Evolutionary conservation across 768 basidiomycete genomes (phyloP), one percentile per base, ranked within the genome.

Genomic region (Tylopilus sp.): DNA sequence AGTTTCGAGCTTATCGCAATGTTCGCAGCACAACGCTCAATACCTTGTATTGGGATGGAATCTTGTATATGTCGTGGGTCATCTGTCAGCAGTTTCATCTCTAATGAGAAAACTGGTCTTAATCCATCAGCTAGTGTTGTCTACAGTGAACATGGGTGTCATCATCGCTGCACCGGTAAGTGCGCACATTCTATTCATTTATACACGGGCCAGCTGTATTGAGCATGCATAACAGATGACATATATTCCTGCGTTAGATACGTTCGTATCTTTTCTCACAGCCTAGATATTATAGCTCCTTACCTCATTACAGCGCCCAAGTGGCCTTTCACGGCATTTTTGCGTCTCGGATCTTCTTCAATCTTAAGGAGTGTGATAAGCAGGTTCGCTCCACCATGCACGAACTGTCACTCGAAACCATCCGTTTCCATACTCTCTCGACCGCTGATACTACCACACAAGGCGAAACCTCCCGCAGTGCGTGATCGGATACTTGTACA

Each of bases 341-440:
- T 10, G 54, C 62, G 28, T 59, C 52, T 41, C 57, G 67, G 20
- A 69, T 66, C 20, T 60, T 66, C 28, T 69, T 66, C 57, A 62
- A 57, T 38, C 65, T 69, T 4, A 55, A 47, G 21, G 40, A 56
- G 22, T 62, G 59, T 25, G 56, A 62, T 31, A 39, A 25, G 36
- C 35, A 44, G 17, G 23, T 18, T 0, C 39, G 20, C 6, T 23
- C 18, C 12, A 17, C 9, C 1, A 7, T 10, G 28, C 9, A 36
- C 0, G 53, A 35, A 2, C 1, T 44, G 13, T 40, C 57, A 7
- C 57, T 64, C 0, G 46, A 25, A 11, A 22, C 50, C 5, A 22
- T 63, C 39, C 55, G 23, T 7, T 55, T 30, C 36, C 50, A 33
- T 3, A 5, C 33, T 23, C 22, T 18, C 8, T 40, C 43, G 6